A percentile compares a stretch with the other conserved stretches of the same genome.
Evolutionary conservation across 306 rosid genomes (phyloP).

Genomic region (Lotus japonicus): DNA sequence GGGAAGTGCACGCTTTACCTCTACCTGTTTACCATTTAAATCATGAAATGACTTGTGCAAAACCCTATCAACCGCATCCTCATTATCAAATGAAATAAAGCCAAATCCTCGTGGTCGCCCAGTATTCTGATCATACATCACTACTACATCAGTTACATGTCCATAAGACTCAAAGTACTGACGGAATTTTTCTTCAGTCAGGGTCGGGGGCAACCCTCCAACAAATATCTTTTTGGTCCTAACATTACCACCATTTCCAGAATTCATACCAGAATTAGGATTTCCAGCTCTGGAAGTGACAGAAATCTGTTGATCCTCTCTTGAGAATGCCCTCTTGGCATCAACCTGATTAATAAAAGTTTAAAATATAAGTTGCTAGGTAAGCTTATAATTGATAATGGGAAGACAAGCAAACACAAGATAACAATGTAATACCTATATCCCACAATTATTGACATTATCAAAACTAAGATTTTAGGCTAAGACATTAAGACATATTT

Average conservation of each 20-base stretch:
- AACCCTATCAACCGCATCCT: conserved; percentile 97
- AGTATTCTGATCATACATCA: conserved; percentile 95
- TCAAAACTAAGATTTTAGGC: not conserved
- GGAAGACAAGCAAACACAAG: not conserved
- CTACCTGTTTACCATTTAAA: conserved; percentile 94
- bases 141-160: conserved; percentile 86
- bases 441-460: not conserved
- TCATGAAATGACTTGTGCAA: conserved; percentile 95
- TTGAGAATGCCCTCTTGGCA: conserved; percentile 93
- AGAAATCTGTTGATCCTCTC: conserved; percentile 95
- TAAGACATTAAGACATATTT: not conserved
- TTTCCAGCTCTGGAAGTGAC: conserved; percentile 60
- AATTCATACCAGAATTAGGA: conserved; percentile 50
- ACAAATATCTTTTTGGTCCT: conserved; percentile 95
- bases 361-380: conserved; percentile 19
- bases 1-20: conserved; percentile 99
- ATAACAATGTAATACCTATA: not conserved
- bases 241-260: conserved; percentile 75
- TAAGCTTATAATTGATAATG: not conserved
- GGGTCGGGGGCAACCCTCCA: conserved; percentile 91
- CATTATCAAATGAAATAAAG: conserved; percentile 84
- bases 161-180: conserved; percentile 86
- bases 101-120: conserved; percentile 99
- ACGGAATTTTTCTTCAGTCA: conserved; percentile 82
- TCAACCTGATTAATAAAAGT: conserved; percentile 61